Base-by-base conservation (phyloP, 1,284 basidiomycete species). In the Xanthoconium separans region DNA sequence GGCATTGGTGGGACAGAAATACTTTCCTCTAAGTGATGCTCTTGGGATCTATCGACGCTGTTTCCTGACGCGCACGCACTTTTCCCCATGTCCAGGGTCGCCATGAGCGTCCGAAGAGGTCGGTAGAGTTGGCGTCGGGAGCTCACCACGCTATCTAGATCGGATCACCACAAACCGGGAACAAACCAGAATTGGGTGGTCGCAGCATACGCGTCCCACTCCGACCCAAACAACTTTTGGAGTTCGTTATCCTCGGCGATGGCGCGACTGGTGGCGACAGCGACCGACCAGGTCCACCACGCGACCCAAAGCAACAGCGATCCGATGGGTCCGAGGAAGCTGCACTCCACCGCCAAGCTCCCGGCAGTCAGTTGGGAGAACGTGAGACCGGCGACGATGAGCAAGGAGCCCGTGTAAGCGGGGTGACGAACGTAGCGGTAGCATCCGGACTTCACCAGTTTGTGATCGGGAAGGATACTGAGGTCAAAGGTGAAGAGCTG, bases 401-500 rank as follows among this genome's bases (percentile, higher is more conserved):
- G 67, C 51, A 81, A 61, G 10, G 77, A 77, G 6, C 80, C 79
- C 0, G 78, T 76, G 60, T 81, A 81, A 0, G 78, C 73, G n/a
- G 79, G 79, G 61, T 81, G 80, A 8, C 80, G 79, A 44, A 84
- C 81, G 55, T 77, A 74, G 13, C 69, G 60, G 63, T 85, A 85
- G 55, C 77, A 79, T 7, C 83, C 77, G 15, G 66, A 69, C 0
- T 80, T 84, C 61, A 85, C 71, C 53, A 85, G 75, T 39, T 67
- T 75, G 67, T 85, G 84, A n/a, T 71, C 65, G 2, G 80, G 78
- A 58, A 79, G 75, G 45, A 85, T 70, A 46, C 81, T 80, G 55
- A 85, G 75, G 58, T 84, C 82, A 65, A 84, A 85, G 1, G 83
- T 85, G 71, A 85, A 85, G 53, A 84, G 70, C 6, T 74, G 65